These are phyloP conservation scores for Monilinia aucupariae DNA, from an alignment of 2,329 filamentous ascomycete species.

Conservation along the genomic window DNA sequence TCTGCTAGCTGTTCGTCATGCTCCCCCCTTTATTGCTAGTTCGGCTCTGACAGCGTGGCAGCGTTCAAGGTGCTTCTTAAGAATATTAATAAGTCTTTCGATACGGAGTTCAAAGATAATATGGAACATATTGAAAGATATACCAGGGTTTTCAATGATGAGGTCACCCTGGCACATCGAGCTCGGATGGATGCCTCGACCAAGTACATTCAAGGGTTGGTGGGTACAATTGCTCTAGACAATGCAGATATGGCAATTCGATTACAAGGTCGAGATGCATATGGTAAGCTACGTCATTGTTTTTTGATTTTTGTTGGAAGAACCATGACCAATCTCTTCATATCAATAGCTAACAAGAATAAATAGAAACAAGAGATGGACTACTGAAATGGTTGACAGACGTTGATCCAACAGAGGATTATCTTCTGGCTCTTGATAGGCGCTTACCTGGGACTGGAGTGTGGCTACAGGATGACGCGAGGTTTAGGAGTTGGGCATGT, in stretches of 20 bases:
- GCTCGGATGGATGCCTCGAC: slow-evolving; percentile 5
- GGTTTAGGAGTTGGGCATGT: neutral
- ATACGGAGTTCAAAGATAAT: slow-evolving; percentile 12
- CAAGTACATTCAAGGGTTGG: slow-evolving; percentile 4
- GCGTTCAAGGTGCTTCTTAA: slow-evolving; percentile 10
- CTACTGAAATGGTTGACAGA: slow-evolving; percentile 13
- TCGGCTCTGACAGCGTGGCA: neutral
- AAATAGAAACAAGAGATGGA: neutral
- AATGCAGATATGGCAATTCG: neutral
- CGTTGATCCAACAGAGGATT: slow-evolving; percentile 10
- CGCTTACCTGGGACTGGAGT: slow-evolving; percentile 1
- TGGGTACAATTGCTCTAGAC: slow-evolving; percentile 1
- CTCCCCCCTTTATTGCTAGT: no score
- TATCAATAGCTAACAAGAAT: neutral
- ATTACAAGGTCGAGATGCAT: neutral
- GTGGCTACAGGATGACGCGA: neutral
- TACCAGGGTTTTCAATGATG: slow-evolving; percentile 14
- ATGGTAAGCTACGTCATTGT: neutral
- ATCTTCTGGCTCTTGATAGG: slow-evolving; percentile 3
- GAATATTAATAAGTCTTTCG: slow-evolving; percentile 10
- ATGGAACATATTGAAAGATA: slow-evolving; percentile 14
- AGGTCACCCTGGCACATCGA: slow-evolving; percentile 13
- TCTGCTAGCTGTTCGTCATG: slow-evolving; percentile 3
- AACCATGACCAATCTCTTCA: no score
- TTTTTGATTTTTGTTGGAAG: no score